Base-by-base conservation (phyloP, 2,329 filamentous ascomycete species). In the Ascosphaera apis region DNA sequence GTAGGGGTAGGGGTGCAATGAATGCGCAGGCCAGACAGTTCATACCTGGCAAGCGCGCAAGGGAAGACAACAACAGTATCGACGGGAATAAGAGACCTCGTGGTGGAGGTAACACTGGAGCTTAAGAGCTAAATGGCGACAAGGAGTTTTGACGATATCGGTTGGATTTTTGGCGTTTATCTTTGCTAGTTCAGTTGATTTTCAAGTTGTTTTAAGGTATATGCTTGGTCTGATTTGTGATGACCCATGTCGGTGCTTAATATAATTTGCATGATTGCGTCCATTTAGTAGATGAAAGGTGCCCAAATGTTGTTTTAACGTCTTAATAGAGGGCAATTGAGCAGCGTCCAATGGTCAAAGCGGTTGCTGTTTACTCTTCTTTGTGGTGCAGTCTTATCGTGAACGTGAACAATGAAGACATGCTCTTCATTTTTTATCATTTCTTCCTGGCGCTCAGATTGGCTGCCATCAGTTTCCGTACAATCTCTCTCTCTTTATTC, bases 401-500 rank as follows among this genome's bases (percentile, higher is more conserved):
- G n/a, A n/a, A n/a, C n/a, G n/a, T n/a, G n/a, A n/a, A n/a, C n/a
- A n/a, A n/a, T n/a, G n/a, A n/a, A n/a, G n/a, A n/a, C n/a, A n/a
- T n/a, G n/a, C n/a, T n/a, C n/a, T n/a, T n/a, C n/a, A n/a, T n/a
- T n/a, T n/a, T n/a, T 28, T 13, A 28, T 28, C 25, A 28, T 13
- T 28, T 28, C 25, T 13, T 28, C 25, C 25, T 28, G 9, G 13
- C 25, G 25, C 25, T 28, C 9, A 28, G 25, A 13, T 13, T 28
- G 25, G 25, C 25, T 28, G 25, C 33, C 15, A 82, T 75, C 57
- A 82, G 61, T 49, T 66, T 70, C 44, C 63, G 62, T 45, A 80
- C 48, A 8, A 75, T 66, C 42, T 77, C 72, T 39, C 79, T 71
- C 52, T 82, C 75, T 44, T 70, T 69, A 27, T 69, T 60, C 47